These are phyloP conservation scores for Backusella tuberculispora DNA, from an alignment of 192 early-diverging fungal species.

Conservation along the genomic window DNA sequence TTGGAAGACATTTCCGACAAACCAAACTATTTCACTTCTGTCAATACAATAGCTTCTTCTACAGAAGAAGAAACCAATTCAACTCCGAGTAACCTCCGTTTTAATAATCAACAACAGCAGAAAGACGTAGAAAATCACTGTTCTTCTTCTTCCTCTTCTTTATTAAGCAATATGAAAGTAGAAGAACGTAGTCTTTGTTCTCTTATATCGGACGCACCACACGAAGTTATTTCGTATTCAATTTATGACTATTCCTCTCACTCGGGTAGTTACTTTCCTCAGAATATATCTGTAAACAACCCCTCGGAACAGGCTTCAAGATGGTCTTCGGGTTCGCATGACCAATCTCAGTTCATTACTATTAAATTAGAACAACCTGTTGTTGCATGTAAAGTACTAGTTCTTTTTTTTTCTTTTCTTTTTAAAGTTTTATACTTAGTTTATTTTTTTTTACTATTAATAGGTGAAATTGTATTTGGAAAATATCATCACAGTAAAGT, in stretches of 20 bases:
- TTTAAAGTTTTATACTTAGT: not conserved
- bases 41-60: not conserved
- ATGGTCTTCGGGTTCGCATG: conserved; percentile 86
- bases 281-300: conserved; percentile 79
- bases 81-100: conserved; percentile 15
- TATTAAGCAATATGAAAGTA: not conserved
- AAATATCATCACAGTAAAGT: conserved; percentile 79
- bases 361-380: conserved; percentile 84
- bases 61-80: not conserved
- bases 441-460: not conserved
- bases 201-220: conserved; percentile 2
- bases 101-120: conserved; percentile 2
- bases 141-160: not conserved
- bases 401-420: not conserved
- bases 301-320: conserved; percentile 90
- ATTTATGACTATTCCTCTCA: conserved; percentile 82
- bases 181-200: not conserved
- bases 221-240: conserved; percentile 50
- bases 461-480: conserved; percentile 91
- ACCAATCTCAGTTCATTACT: conserved; percentile 93
- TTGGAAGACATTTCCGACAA: conserved; percentile 12
- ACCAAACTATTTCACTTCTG: conserved; percentile 1
- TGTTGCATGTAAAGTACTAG: conserved; percentile 71
- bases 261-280: conserved; percentile 83
- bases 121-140: not conserved